Evolutionary conservation across 2,329 filamentous ascomycete species (phyloP), one percentile per base, ranked within the genome.

Genomic region (Sphaceloma murrayae): DNA sequence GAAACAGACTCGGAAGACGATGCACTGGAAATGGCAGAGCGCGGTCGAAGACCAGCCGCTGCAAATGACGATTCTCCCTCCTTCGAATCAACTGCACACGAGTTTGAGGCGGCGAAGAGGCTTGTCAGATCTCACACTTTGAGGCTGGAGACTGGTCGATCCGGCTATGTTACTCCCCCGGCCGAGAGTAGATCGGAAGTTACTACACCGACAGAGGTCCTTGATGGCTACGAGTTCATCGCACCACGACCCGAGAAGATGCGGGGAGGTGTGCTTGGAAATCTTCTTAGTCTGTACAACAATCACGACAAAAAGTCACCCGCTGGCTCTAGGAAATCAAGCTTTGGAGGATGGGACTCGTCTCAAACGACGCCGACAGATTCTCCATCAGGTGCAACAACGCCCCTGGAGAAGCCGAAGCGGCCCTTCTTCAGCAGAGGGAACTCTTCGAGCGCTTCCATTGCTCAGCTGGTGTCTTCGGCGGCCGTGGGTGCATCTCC

Each of bases 191-290:
- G 49, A 9, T 74, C 71, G 11, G 70, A 69, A 11, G 65, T 66
- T 32, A 61, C 65, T 5, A 74, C 71, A 2, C 72, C 68, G 2
- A 61, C 60, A 1, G 60, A 65, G 31, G 66, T 70, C 34, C 56
- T 62, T 29, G 68, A 75, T 32, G 67, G 73, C 16, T 70, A 73
- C 36, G 72, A 75, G 32, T 72, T 75, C 46, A 85, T 84, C 55
- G 74, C 84, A 13, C 77, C 80, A 33, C 69, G 71, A 31, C 83
- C 83, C 3, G 64, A 69, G 16, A 74, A 80, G 50, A 88, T 85
- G 58, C 76, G 79, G 39, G 80, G 79, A 21, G 83, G 85, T 21
- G 75, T 89, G 34, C 66, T 93, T 1, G 78, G 80, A 2, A 80
- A 78, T 0, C 66, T 93, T 0, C 66, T 91, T 39, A 84, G 80